A percentile compares a stretch with the other conserved stretches of the same genome.
These are phyloP conservation scores for Medakamo hakoo DNA, from an alignment of 139 green algal species.

Conservation along the genomic window DNA sequence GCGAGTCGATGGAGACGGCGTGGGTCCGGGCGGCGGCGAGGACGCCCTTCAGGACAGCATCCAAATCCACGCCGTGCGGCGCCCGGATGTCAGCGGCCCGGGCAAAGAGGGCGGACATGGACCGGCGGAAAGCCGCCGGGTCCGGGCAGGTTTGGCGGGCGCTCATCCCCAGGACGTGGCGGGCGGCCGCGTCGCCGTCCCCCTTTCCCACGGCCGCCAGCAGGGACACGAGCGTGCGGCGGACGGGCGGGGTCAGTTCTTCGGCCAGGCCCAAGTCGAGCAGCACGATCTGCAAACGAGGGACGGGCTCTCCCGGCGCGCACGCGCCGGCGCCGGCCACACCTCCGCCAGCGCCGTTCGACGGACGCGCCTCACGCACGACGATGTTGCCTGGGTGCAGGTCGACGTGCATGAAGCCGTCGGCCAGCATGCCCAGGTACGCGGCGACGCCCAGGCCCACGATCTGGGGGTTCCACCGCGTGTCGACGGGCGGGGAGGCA, in stretches of 20 bases:
- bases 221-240: constrained; percentile 77
- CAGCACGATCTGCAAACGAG: constrained; percentile 51
- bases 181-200: constrained; percentile 40
- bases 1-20: constrained; percentile 55
- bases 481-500: too few species aligned
- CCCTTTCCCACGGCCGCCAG: constrained; percentile 50
- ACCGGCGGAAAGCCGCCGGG: constrained; percentile 31
- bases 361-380: constrained; percentile 16
- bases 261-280: constrained; percentile 77
- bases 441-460: constrained; percentile 60
- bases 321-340: neutral
- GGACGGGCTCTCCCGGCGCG: too few species aligned
- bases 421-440: constrained; percentile 81
- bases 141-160: constrained; percentile 34
- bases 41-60: constrained; percentile 52
- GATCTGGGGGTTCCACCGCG: constrained; percentile 40
- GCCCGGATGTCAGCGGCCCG: neutral
- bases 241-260: constrained; percentile 51
- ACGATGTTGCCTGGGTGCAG: constrained; percentile 91
- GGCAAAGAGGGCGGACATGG: constrained; percentile 53
- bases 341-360: neutral
- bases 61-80: constrained; percentile 54
- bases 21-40: constrained; percentile 46
- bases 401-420: constrained; percentile 91
- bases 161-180: constrained; percentile 55